Evolutionary conservation across 768 basidiomycete species (phyloP), one percentile per base, ranked within the genome.

Genomic region (Daedaleopsis nitida): DNA sequence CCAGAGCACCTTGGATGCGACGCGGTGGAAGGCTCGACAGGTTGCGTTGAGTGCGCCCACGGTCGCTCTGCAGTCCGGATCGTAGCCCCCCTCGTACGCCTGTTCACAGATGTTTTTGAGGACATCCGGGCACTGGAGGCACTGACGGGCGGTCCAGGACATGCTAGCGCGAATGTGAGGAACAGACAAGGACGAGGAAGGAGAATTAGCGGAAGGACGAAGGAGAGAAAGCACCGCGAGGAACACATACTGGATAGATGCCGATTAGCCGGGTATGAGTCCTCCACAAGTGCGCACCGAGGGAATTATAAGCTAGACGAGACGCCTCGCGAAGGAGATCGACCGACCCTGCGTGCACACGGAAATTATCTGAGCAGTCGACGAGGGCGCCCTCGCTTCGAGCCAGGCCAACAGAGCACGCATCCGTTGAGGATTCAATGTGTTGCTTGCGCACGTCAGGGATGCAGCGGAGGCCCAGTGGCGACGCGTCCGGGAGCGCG

Each of bases 1-100:
- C 62, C 62, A 64, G 3, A 64, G 58, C 24, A 64, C 58, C 50
- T 52, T 52, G 5, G 19, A 39, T 0, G 62, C 62, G 13, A 64
- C 50, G 17, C 52, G 54, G 39, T 52, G 21, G 27, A 64, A 43
- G 5, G 58, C 50, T 6, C 55, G 62, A 48, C 58, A 59, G 1
- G 62, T 56, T 14, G 48, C 42, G 24, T 27, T 58, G 43, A 64
- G 50, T 13, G 62, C 62, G 16, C 57, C 58, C 1, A 64, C 62
- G 1, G 55, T 43, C 16, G 62, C 55, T 55, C 62, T 59, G 37
- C 58, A 56, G 6, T 64, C 58, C 37, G 54, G 24, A 12, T 64
- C 55, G 35, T 64, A 64, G 12, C 62, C 62, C 8, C 62, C 62
- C 19, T 64, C 62, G 35, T 59, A 59, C 13, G 58, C 58, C 37